Conservation (phyloP, 2,329 filamentous ascomycete genomes). For the Leptoxyphium fumago region DNA sequence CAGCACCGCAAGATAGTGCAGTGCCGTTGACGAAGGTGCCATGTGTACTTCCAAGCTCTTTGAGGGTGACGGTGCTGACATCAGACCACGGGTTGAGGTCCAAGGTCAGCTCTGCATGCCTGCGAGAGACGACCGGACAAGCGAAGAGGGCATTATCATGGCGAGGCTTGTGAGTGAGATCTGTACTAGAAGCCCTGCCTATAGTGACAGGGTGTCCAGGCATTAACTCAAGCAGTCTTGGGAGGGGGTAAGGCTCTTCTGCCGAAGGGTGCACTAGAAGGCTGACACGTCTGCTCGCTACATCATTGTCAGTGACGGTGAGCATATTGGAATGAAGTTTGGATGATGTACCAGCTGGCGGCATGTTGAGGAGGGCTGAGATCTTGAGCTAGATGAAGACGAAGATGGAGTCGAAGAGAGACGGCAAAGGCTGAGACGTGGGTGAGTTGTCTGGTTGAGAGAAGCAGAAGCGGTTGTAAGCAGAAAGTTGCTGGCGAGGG, state of each 20-base stretch:
- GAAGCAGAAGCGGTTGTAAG: too few species aligned
- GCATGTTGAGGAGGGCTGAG: too few species aligned
- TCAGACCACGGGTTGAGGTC: slow-evolving; percentile 3
- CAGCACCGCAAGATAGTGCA: slow-evolving; percentile 7
- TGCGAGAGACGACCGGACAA: slow-evolving; percentile 22
- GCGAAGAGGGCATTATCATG: slow-evolving; percentile 21
- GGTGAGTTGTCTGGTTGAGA: too few species aligned
- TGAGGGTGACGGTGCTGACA: slow-evolving; percentile 13
- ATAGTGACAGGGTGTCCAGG: background rate
- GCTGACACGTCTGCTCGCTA: background rate
- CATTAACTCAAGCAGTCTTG: background rate
- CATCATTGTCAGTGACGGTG: background rate
- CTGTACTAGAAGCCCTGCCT: background rate
- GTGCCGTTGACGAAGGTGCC: slow-evolving; percentile 21
- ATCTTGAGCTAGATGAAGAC: too few species aligned
- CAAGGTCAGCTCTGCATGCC: slow-evolving; percentile 17
- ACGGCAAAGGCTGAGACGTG: too few species aligned
- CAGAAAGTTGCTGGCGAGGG: too few species aligned
- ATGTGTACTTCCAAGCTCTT: slow-evolving; percentile 18
- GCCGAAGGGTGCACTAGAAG: background rate
- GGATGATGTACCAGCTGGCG: too few species aligned
- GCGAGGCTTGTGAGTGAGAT: slow-evolving; percentile 1
- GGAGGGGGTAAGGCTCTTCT: background rate
- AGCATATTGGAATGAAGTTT: too few species aligned
- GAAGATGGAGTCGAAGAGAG: too few species aligned